Evolutionary conservation across 129 eudicot species (phyloP), one percentile per base, ranked within the genome.

Genomic region (Chrysanthemum lavandulifolium): DNA sequence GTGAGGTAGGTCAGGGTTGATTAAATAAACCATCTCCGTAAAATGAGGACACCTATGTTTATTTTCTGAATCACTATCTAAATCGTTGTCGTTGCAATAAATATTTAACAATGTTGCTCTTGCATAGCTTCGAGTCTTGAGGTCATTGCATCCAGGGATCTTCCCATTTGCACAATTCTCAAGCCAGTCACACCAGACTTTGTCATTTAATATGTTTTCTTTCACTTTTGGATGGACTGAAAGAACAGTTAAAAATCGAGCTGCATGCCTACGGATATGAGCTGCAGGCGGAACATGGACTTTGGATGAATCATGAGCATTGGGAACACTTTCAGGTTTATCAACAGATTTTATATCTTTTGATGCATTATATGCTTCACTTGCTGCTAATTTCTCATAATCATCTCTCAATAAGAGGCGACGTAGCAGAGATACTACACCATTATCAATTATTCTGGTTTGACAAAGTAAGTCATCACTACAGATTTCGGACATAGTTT

Each of bases 91-190:
- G 19, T 80, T 74, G 65, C 99, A 95, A 60, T 84, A 74, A 10
- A 86, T 87, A 76, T 95, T 95, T 49, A 95, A 78, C 56, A 91
- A 76, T 75, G 91, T 86, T 15, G 99, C 99, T 80, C 91, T 83
- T 15, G 99, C 97, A 78, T 91, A 91, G 76, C 99, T 95, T 82
- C 82, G 97, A 79, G 80, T 88, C 76, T 95, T 95, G 49, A 82
- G 86, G 78, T 95, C 99, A 80, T 83, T 83, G 79, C 96, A 95
- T 18, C 96, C 95, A 6, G 81, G 84, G 65, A 95, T 83, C 60
- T 80, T 84, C 15, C 99, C 97, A 70, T 84, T 86, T 60, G 99
- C 97, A 82, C 99, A 95, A 11, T 95, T 91, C 67, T 95, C 96
- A 72, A 91, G 99, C 99, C 99, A 95, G 29, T 80, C 81, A 75